Evolutionary conservation across 768 basidiomycete genomes (phyloP).

Genomic region (Rubroboletus pulcherrimus): DNA sequence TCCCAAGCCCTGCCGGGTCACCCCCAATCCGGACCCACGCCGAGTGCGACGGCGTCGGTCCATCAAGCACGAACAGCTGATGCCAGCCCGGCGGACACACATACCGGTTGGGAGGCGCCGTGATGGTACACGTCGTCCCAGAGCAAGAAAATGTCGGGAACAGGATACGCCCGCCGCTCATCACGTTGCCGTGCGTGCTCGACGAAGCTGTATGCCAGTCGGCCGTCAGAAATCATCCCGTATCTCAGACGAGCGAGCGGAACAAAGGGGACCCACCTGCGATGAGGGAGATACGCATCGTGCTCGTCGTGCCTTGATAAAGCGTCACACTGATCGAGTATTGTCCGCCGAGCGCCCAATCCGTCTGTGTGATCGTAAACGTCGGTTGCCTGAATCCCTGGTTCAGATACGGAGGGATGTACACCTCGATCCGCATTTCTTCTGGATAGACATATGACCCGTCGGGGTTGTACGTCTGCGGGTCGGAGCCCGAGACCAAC

Average conservation of each 20-base stretch:
- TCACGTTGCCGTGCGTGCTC: constrained; percentile 74
- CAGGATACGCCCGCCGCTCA: constrained; percentile 62
- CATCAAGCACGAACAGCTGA: constrained; percentile 72
- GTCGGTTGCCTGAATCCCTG: constrained; percentile 58
- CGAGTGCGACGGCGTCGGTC: constrained; percentile 73
- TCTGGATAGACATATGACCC: constrained; percentile 53
- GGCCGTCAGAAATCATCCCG: neutral
- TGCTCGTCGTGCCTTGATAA: constrained; percentile 37
- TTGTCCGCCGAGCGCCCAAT: constrained; percentile 59
- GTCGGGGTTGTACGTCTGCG: constrained; percentile 45
- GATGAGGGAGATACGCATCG: constrained; percentile 60
- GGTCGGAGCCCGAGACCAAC: constrained; percentile 74
- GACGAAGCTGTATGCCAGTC: constrained; percentile 48
- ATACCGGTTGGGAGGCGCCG: constrained; percentile 65
- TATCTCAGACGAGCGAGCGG: no score
- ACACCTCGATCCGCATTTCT: constrained; percentile 76
- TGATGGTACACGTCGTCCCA: constrained; percentile 72
- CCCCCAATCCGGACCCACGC: constrained; percentile 76
- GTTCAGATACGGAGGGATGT: constrained; percentile 83
- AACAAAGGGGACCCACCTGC: constrained; percentile 42
- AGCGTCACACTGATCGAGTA: constrained; percentile 49
- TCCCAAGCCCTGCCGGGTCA: constrained; percentile 64
- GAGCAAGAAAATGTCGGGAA: constrained; percentile 70
- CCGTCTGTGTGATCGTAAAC: constrained; percentile 53
- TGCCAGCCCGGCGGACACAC: constrained; percentile 76